A percentile compares a stretch with the other conserved stretches of the same genome.
Evolutionary conservation across 805 yeast genomes (phyloP).

Genomic region (Candida maris): DNA sequence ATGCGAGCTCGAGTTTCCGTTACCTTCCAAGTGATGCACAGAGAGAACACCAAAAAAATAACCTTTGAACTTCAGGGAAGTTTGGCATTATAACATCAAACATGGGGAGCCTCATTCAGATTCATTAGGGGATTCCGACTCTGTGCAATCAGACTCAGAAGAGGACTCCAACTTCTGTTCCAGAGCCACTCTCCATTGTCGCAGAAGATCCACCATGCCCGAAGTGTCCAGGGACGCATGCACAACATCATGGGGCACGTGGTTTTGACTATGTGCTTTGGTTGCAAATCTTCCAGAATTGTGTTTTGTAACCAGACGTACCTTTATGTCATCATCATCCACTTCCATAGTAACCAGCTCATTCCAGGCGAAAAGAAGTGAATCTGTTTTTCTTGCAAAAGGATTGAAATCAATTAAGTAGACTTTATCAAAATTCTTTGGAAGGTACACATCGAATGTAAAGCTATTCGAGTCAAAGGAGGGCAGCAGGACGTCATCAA

Average conservation of each 20-base stretch:
- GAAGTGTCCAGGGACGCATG: constrained; percentile 73
- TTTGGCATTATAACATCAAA: not conserved
- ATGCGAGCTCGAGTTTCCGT: constrained; percentile 39
- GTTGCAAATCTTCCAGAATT: constrained; percentile 74
- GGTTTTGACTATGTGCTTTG: constrained; percentile 83
- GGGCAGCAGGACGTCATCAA: constrained; percentile 42
- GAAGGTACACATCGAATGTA: constrained; percentile 80
- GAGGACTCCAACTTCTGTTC: no score
- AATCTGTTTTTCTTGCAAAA: constrained; percentile 71
- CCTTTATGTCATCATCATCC: constrained; percentile 38
- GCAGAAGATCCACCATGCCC: constrained; percentile 65
- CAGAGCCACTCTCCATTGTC: constrained; percentile 58
- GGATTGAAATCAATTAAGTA: constrained; percentile 86
- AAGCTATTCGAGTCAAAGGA: constrained; percentile 53
- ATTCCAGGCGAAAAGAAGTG: constrained; percentile 79
- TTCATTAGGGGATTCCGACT: constrained; percentile 9
- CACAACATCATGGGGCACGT: constrained; percentile 87
- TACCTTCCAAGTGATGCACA: constrained; percentile 23
- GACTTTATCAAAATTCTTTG: constrained; percentile 64
- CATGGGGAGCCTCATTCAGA: not conserved
- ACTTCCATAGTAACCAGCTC: constrained; percentile 48
- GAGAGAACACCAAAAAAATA: no score
- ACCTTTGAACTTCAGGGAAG: no score
- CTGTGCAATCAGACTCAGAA: no score
- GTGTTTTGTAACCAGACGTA: constrained; percentile 65